Conservation (phyloP, 805 yeast genomes). For the Torulaspora microellipsoides region DNA sequence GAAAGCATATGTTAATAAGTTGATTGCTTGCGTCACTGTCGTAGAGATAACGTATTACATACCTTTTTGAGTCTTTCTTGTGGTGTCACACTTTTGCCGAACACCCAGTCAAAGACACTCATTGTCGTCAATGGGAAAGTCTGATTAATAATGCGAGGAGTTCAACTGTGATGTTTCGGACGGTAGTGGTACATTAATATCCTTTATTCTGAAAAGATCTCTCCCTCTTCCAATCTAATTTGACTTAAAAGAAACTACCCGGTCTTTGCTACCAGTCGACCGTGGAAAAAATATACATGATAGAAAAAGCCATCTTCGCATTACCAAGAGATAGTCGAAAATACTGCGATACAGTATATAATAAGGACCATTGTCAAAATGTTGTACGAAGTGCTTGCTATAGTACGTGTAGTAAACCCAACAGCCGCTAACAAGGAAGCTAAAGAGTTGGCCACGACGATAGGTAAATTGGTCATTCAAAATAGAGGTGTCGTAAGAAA, state of each 20-base stretch:
- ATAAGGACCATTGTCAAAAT: constrained; percentile 35
- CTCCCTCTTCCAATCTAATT: too few relatives aligned
- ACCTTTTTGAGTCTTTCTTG: constrained; percentile 86
- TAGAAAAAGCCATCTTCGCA: too few relatives aligned
- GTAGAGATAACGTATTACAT: constrained; percentile 17
- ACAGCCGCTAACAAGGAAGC: constrained; percentile 53
- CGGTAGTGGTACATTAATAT: too few relatives aligned
- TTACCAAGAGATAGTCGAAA: too few relatives aligned
- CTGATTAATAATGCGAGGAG: too few relatives aligned
- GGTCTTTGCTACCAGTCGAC: too few relatives aligned
- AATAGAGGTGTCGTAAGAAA: constrained; percentile 94
- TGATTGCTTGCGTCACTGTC: not conserved
- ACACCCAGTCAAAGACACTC: constrained; percentile 87
- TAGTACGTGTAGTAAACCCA: constrained; percentile 73
- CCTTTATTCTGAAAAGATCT: too few relatives aligned
- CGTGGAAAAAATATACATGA: too few relatives aligned
- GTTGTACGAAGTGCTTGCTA: constrained; percentile 88
- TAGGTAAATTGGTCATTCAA: constrained; percentile 76
- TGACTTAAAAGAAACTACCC: too few relatives aligned
- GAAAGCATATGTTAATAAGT: constrained; percentile 1
- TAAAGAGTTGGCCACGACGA: constrained; percentile 55
- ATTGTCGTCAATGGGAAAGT: constrained; percentile 25
- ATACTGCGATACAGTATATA: not conserved
- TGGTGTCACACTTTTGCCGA: constrained; percentile 90
- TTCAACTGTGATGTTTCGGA: too few relatives aligned